Conservation (phyloP, 192 early-diverging fungal species). For the Globomyces pollinis-pini region DNA sequence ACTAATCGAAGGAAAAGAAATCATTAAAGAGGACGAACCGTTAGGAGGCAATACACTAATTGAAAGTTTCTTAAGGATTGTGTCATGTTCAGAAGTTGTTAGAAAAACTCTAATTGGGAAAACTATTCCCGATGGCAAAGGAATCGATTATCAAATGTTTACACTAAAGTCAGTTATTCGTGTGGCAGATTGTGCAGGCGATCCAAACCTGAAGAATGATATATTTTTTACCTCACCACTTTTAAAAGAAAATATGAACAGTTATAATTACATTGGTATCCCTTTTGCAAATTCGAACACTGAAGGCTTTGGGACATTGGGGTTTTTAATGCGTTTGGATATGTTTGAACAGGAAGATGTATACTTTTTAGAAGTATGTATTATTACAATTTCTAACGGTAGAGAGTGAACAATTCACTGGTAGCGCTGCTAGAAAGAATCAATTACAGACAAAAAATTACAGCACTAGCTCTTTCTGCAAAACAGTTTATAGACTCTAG, state of each 20-base stretch:
- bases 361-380: background rate
- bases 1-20: slow-evolving; percentile 13
- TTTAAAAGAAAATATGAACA: background rate
- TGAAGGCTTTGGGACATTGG: background rate
- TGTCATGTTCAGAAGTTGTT: background rate
- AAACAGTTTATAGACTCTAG: slow-evolving; percentile 1
- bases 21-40: slow-evolving; percentile 12
- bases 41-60: slow-evolving; percentile 2
- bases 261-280: background rate
- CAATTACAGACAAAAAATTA: background rate
- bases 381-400: background rate
- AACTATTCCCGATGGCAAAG: background rate
- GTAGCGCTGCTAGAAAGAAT: background rate
- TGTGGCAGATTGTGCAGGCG: background rate
- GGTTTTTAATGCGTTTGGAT: background rate
- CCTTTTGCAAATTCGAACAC: background rate
- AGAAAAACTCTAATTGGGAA: background rate
- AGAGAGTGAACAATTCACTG: background rate
- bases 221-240: background rate
- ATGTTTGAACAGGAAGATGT: background rate
- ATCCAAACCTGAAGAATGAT: background rate
- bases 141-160: slow-evolving; percentile 5
- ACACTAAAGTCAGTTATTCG: background rate
- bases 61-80: background rate
- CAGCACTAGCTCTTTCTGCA: background rate